Base-by-base conservation (phyloP, 345 rosid species). In the Gossypium sturtianum region DNA sequence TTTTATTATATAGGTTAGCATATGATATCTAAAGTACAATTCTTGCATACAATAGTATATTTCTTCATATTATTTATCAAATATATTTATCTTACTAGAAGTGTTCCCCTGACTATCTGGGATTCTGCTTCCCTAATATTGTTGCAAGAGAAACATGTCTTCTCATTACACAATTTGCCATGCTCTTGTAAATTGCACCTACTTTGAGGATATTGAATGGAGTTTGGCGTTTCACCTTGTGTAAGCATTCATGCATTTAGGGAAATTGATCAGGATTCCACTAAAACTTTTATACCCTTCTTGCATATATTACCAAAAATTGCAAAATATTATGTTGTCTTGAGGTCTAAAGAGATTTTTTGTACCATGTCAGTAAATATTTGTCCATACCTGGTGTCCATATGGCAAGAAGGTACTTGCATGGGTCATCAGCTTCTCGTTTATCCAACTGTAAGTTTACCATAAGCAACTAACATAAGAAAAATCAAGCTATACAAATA, bases 351-450 rank as follows among this genome's bases (percentile, higher is more conserved):
- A 47, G 4, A 15, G 8, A 48, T 17, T 66, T 56, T 19, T 34
- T 41, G 38, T 23, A 63, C 25, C 22, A 65, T 53, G 19, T 61
- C 41, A 38, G 45, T 16, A 23, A 38, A 54, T 67, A 48, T 56
- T 34, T 63, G 48, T 43, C 71, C 76, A 77, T 74, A 91, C 99
- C 99, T 85, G 99, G 99, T 72, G 97, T 88, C 99, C 99, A 96
- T 82, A 93, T 88, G 63, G 99, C 98, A 57, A 96, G 93, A 74
- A 93, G 89, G 75, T 93, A 96, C 19, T 87, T 86, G 78, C 92
- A 77, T 57, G 97, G 97, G 80, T 96, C 98, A 76, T 90, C 98
- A 54, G 80, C 81, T 80, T 90, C 97, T 81, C 89, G 83, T 77
- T 79, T 84, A 52, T 93, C 98, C 83, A 91, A 76, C 99, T 96